Evolutionary conservation across 495 filamentous ascomycete genomes (phyloP), one percentile per base, ranked within the genome.

Genomic region (Penicillium canariense): DNA sequence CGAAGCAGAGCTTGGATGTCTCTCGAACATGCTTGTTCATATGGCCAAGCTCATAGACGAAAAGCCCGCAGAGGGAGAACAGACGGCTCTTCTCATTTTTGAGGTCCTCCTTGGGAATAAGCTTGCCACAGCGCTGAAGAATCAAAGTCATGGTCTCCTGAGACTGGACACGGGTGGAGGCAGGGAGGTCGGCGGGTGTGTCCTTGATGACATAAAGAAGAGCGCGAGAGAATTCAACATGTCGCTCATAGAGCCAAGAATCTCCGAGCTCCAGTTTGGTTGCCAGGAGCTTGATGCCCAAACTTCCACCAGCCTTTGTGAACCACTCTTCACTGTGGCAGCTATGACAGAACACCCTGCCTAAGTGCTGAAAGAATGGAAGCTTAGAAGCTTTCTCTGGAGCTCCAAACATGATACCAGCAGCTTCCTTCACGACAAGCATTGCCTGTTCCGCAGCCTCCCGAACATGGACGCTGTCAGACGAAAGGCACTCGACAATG

Each of bases 281-380:
- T 3, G 88, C 82, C 45, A 96, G 75, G 36, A 91, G 79, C 57
- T 90, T 85, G 51, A 99, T 96, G 40, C 95, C 95, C 18, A 93
- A 69, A 32, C 88, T 90, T 14, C 95, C 95, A 52, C 92, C 93
- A 17, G 90, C 85, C 63, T 99, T 99, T 12, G 90, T 89, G 63
- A 92, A 97, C 95, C 95, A 99, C 57, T 97, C 92, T 66, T 97
- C 92, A 59, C 91, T 90, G 54, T 96, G 88, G 65, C 95, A 99
- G 56, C 88, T 88, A 68, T 99, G 95, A 59, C 88, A 91, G 70
- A 97, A 96, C 0, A 84, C 81, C 52, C 84, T 85, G 18, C 86
- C 83, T 10, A 97, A 74, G 62, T 91, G 85, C 54, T 78, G 75
- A 71, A 97, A 99, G 70, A 97, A 91, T 1, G 83, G 81, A 9